Evolutionary conservation across 2,329 filamentous ascomycete species (phyloP), one percentile per base, ranked within the genome.

Genomic region (Stemphylium beticola): DNA sequence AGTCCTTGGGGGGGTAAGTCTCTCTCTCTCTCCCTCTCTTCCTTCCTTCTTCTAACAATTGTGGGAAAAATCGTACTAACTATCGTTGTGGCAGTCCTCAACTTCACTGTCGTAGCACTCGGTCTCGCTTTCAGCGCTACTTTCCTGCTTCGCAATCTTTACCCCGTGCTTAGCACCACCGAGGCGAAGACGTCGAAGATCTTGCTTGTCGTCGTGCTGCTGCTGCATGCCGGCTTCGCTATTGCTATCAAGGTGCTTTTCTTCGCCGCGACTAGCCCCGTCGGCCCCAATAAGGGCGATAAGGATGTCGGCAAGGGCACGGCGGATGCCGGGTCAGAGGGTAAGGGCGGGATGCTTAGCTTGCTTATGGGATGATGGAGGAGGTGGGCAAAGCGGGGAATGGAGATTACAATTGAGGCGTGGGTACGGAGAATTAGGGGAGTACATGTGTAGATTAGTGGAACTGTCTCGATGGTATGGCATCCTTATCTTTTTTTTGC

Each of bases 191-290:
- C 91, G 20, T 95, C 91, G 77, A 96, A 96, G 83, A 83, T 92
- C 18, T 78, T 99, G 58, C 82, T 99, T 55, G 81, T 98, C 47
- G 80, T 93, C 18, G 93, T 99, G 22, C 84, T 98, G 26, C 83
- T 85, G 26, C 81, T 98, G 59, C 95, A 99, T 78, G 88, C 92
- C 24, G 95, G 89, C n/a, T 82, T 99, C 63, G 86, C 93, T 1
- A 85, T 98, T 67, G 91, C 93, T 4, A 98, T 99, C 78, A 98
- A 98, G 83, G 88, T 97, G 55, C 79, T 98, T 24, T 98, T 98
- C 83, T 99, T 99, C 78, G 93, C 92, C 65, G 84, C 79, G 57
- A 83, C 69, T 10, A 76, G 73, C 41, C 73, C 73, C 1, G 66
- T 74, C 2, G 69, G 69, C 2, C 64, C 70, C 18, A 65, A 67